A percentile compares a stretch with the other conserved stretches of the same genome.
phyloP scores from a whole-genome alignment of 805 yeast species.

The Saturnispora silvae region DNA sequence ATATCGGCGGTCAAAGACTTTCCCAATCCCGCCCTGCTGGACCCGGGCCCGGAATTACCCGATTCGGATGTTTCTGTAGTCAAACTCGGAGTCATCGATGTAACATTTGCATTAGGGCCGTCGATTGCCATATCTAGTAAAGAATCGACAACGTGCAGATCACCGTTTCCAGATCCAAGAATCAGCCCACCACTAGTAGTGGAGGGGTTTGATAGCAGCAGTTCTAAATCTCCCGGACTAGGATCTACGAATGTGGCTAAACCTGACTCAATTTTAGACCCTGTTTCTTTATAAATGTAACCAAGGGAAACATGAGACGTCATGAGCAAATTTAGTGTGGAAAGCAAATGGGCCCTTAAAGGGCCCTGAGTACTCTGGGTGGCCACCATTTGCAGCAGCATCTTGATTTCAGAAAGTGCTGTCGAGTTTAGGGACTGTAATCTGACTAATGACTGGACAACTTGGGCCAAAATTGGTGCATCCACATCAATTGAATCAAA shows the following conservation, averaged over 20 bases:
- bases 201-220: not conserved
- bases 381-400: not conserved
- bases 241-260: not conserved
- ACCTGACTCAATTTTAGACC: not conserved
- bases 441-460: not conserved
- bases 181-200: too few species aligned
- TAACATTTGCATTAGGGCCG: too few species aligned
- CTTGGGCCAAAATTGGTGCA: not conserved
- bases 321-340: not conserved
- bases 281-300: slow-evolving; percentile 2
- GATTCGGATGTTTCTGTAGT: not conserved
- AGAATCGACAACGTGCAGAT: not conserved
- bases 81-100: not conserved
- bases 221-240: not conserved
- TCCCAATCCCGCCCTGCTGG: too few species aligned
- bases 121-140: not conserved
- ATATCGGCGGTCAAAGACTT: too few species aligned
- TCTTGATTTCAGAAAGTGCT: slow-evolving; percentile 1
- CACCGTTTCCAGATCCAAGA: not conserved
- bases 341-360: not conserved
- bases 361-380: not conserved
- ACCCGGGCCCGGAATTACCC: not conserved
- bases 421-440: not conserved
- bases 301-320: slow-evolving; percentile 7
- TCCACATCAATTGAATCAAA: not conserved